These are phyloP conservation scores for Clarireedia monteithiana DNA, from an alignment of 2,329 filamentous ascomycete genomes.

Conservation along the genomic window DNA sequence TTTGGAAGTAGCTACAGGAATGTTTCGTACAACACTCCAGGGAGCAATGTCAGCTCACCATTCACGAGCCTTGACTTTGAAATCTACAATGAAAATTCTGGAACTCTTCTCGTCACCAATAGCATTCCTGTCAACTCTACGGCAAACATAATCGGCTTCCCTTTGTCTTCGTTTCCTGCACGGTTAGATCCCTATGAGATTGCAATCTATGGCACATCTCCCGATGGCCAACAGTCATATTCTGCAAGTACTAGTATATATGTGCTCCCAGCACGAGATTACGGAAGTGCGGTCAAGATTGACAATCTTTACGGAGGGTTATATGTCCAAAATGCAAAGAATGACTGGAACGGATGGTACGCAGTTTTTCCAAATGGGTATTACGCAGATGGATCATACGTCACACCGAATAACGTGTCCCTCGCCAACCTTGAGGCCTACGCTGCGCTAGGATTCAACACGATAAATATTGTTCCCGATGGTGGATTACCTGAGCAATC, in stretches of 20 bases:
- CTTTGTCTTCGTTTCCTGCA: conserved; percentile 27
- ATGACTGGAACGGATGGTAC: conserved; percentile 27
- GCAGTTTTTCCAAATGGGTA: conserved; percentile 39
- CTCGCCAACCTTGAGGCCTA: conserved; percentile 33
- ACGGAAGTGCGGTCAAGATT: conserved; percentile 38
- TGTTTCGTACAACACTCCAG: conserved; percentile 14
- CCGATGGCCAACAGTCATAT: conserved; percentile 29
- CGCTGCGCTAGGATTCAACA: conserved; percentile 38
- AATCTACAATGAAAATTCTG: conserved; percentile 26
- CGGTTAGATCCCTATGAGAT: conserved; percentile 32
- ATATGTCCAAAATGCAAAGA: conserved; percentile 31
- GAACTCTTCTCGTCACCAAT: conserved; percentile 22
- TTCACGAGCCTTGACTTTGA: conserved; percentile 20
- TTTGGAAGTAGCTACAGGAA: conserved; percentile 31
- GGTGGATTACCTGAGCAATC: conserved; percentile 32
- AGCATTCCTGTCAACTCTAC: conserved; percentile 32
- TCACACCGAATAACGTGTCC: conserved; percentile 23
- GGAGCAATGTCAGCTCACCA: conserved; percentile 10
- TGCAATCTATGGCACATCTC: conserved; percentile 28
- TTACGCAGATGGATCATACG: conserved; percentile 30
- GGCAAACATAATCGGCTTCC: conserved; percentile 31
- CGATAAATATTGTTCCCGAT: conserved; percentile 34
- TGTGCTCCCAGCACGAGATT: conserved; percentile 35
- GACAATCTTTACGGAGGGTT: conserved; percentile 40
- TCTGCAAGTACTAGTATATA: conserved; percentile 32